Evolutionary conservation across 208 protist species (phyloP).

Genomic region (Leishmania arabica): DNA sequence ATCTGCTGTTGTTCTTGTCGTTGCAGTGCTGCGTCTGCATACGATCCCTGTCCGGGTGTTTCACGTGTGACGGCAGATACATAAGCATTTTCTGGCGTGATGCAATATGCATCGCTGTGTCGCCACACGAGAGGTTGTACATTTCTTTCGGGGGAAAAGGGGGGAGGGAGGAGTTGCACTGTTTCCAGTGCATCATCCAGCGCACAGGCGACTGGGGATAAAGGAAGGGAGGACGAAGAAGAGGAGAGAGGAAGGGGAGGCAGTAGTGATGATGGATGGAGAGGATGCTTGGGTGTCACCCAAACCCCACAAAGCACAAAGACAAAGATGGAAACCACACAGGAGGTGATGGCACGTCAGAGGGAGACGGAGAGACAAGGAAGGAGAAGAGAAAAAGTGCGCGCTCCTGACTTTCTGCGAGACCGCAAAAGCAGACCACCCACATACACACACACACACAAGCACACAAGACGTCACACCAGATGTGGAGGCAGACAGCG

Average conservation of each 20-base stretch:
- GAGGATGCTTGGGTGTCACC: background rate
- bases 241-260: background rate
- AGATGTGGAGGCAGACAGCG: background rate
- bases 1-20: background rate
- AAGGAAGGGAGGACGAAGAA: background rate
- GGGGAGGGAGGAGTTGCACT: background rate
- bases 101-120: background rate
- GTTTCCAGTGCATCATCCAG: background rate
- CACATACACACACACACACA: background rate
- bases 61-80: background rate
- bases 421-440: background rate
- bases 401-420: background rate
- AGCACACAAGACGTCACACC: background rate
- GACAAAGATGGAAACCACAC: background rate
- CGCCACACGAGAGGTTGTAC: background rate
- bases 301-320: background rate
- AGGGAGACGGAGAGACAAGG: slow-evolving; percentile 7
- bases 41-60: background rate
- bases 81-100: background rate
- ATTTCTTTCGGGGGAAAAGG: background rate
- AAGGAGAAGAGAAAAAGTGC: background rate
- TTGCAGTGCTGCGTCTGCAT: background rate
- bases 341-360: background rate
- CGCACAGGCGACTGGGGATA: background rate
- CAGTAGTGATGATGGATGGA: background rate